Conservation (phyloP, 2,329 filamentous ascomycete species). For the Trichophyton equinum region DNA sequence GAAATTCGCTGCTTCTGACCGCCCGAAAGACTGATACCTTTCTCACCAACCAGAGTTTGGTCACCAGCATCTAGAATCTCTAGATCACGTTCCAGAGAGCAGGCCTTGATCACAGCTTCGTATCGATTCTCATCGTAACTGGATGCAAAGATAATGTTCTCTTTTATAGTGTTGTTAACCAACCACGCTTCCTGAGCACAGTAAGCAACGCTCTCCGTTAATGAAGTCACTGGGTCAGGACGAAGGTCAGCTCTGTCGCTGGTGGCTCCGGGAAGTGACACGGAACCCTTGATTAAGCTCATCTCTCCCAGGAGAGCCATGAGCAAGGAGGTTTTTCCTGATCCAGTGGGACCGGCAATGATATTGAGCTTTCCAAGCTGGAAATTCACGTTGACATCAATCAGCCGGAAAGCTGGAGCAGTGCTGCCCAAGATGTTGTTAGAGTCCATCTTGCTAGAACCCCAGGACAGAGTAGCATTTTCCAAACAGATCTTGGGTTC, state of each 20-base stretch:
- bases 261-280: conserved; percentile 73
- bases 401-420: conserved; percentile 59
- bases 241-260: conserved; percentile 70
- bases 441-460: conserved; percentile 40
- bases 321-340: conserved; percentile 86
- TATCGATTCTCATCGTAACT: conserved; percentile 72
- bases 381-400: conserved; percentile 75
- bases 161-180: conserved; percentile 86
- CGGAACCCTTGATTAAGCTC: conserved; percentile 66
- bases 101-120: conserved; percentile 75
- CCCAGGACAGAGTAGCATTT: conserved; percentile 81
- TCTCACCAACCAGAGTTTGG: conserved; percentile 88
- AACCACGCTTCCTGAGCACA: conserved; percentile 96
- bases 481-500: conserved; percentile 71
- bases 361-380: conserved; percentile 78
- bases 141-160: conserved; percentile 87
- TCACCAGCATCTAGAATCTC: conserved; percentile 88
- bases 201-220: conserved; percentile 88
- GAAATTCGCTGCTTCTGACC: conserved; percentile 97
- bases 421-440: conserved; percentile 41
- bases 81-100: conserved; percentile 79
- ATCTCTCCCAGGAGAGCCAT: conserved; percentile 97
- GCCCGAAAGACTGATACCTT: conserved; percentile 90
- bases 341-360: conserved; percentile 83
- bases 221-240: conserved; percentile 66